phyloP scores from a whole-genome alignment of 805 yeast species.

The Lipomyces kockii region DNA sequence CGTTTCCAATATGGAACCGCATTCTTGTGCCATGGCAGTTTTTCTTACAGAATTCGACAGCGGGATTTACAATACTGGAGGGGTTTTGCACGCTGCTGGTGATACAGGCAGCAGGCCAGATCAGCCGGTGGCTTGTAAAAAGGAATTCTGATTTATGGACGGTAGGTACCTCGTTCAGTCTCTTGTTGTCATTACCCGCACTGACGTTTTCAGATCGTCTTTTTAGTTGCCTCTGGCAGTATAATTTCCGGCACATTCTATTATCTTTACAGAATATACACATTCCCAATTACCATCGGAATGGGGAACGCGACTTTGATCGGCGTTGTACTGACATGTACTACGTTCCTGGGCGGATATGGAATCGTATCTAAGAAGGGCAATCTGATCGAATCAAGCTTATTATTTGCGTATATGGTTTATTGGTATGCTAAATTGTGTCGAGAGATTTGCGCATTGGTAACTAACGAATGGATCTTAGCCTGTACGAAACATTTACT shows the following conservation, averaged over 20 bases:
- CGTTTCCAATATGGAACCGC: slow-evolving; percentile 43
- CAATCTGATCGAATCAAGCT: slow-evolving; percentile 85
- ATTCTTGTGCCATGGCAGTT: slow-evolving; percentile 71
- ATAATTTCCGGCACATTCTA: slow-evolving; percentile 76
- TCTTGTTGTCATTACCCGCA: background rate
- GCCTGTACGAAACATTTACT: slow-evolving; percentile 87
- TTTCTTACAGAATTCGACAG: slow-evolving; percentile 78
- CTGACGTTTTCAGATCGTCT: slow-evolving; percentile 51
- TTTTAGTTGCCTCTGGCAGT: slow-evolving; percentile 72
- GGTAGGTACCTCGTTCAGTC: slow-evolving; percentile 10
- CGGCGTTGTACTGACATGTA: slow-evolving; percentile 81
- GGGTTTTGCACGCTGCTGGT: slow-evolving; percentile 90
- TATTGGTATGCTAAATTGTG: slow-evolving; percentile 55
- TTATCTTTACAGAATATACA: slow-evolving; percentile 81
- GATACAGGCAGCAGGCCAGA: slow-evolving; percentile 91
- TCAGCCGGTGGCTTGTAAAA: slow-evolving; percentile 67
- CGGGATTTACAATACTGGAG: slow-evolving; percentile 84
- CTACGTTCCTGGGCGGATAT: slow-evolving; percentile 72
- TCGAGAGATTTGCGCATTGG: background rate
- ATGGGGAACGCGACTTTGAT: slow-evolving; percentile 77
- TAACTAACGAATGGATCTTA: background rate
- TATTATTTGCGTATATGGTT: slow-evolving; percentile 87
- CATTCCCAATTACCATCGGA: slow-evolving; percentile 68
- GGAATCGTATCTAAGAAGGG: slow-evolving; percentile 86
- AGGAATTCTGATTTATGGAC: slow-evolving; percentile 66